Percentiles rank a stretch among this genome's conserved stretches.
Conservation (phyloP, 73 alveolate species). For the Durusdinium trenchii region DNA sequence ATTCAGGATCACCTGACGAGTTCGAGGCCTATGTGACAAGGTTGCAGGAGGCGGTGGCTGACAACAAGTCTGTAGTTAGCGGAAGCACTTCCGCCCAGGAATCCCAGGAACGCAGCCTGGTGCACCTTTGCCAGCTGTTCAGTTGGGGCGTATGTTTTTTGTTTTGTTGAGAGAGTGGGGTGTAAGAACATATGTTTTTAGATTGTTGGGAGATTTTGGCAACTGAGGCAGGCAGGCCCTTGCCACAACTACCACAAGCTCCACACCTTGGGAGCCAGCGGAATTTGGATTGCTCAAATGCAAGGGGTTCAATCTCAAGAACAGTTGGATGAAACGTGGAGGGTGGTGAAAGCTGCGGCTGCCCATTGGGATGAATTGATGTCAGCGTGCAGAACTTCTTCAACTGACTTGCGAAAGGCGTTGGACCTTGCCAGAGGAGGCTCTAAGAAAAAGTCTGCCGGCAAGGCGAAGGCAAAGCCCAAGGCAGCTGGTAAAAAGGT, state of each 20-base stretch:
- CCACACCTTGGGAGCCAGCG: no score
- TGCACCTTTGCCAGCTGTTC: no score
- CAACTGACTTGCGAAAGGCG: neutral
- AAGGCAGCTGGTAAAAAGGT: neutral
- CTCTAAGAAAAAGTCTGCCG: neutral
- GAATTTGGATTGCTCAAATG: neutral
- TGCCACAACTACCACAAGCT: conserved; percentile 10
- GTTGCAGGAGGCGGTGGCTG: neutral
- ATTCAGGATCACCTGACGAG: neutral
- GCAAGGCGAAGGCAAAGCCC: neutral
- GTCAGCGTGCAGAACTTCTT: neutral
- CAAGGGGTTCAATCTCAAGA: no score
- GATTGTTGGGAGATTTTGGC: no score
- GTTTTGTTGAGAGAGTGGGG: no score
- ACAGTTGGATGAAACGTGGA: neutral
- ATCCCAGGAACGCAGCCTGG: no score
- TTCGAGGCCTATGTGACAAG: neutral
- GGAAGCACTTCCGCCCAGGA: no score
- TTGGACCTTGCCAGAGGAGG: neutral
- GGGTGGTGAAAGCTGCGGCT: neutral
- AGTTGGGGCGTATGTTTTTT: no score
- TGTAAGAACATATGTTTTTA: no score
- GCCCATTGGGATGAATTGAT: conserved; percentile 4
- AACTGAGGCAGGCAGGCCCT: conserved; percentile 8
- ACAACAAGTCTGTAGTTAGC: no score